Base-by-base conservation (phyloP, 2,329 filamentous ascomycete species). In the Graphiopsis chlorocephala region DNA sequence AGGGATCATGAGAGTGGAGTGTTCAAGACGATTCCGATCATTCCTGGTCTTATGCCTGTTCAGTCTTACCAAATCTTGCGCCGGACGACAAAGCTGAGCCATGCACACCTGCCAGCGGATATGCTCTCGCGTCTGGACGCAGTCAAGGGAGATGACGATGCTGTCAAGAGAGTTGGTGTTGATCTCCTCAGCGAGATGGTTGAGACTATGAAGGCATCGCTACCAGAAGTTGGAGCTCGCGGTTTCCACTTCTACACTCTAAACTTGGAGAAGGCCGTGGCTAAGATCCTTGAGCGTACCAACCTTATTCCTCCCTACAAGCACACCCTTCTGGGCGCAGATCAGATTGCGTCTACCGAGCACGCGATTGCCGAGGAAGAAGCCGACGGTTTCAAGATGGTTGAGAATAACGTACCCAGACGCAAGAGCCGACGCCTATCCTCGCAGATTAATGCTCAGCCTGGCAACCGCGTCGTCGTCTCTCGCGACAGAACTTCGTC, bases 171-270 rank as follows among this genome's bases (percentile, higher is more conserved):
- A 68, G 86, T 91, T 0, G 91, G 92, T 52, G 89, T 95, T 17
- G 88, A 93, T 74, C 90, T 98, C 62, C 75, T 99, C 65, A 88
- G 87, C 72, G 93, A 97, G 73, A 87, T 98, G 56, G 86, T 98
- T 17, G 87, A 92, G 68, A 86, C 88, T 72, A 86, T 98, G 74
- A 91, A 90, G 77, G 80, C 76, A 74, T 80, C 42, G 1, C 20
- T 31, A 1, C 81, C 81, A 0, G 81, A 82, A 12, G 74, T 78
- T 2, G 84, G 85, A 3, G 89, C 87, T 23, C 84, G 88, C 71
- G 95, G 95, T 6, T 97, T 97, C 78, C 95, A 99, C 76, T 98
- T 99, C 79, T 99, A 97, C 78, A 98, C 95, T 0, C 82, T 99
- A 60, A 99, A 99, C 75, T 82, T 98, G 33, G 94, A 98, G 77